Evolutionary conservation across 1,139 yeast species (phyloP), one percentile per base, ranked within the genome.

Genomic region (Blastobotrys buckinghamii): DNA sequence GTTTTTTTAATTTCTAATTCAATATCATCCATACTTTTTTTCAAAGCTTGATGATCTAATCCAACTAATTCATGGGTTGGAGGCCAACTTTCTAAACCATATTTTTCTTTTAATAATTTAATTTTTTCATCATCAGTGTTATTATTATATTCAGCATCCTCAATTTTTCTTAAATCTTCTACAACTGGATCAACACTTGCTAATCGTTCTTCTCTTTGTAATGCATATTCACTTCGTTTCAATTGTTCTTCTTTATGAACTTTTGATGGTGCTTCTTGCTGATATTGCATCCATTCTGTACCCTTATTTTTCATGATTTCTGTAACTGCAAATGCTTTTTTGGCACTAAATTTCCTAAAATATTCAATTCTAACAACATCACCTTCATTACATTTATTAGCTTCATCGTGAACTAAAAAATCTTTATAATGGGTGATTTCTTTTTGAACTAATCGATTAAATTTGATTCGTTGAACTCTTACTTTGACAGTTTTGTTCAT

Each of bases 401-500:
- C 90, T 71, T 92, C 96, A 66, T 92, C 98, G 67, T 92, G 98
- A 20, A 88, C 97, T 55, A 90, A 72, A 66, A 80, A 89, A 63
- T 88, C 95, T 61, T 85, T 86, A 71, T 90, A 80, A 59, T 77
- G 81, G 61, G 85, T 72, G 54, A 86, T 76, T 59, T 87, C 89
- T 68, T 72, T 62, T 50, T 61, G 59, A 34, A 55, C 54, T 17
- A 55, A 51, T 22, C 59, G 56, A 51, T 60, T 57, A 54, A 53
- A 58, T 49, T 58, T 58, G 39, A 54, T 43, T 44, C 66, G 62
- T 64, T 84, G 85, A 40, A 92, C 92, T 53, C 96, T 79, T 53
- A 92, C 97, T 72, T 89, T 90, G 56, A 92, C 90, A 55, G 97
- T 90, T 74, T 92, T 92, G 68, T 78, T 77, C 97, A 90, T 90